phyloP scores from a whole-genome alignment of 139 green algal genomes.

The Ettlia oleoabundans region DNA sequence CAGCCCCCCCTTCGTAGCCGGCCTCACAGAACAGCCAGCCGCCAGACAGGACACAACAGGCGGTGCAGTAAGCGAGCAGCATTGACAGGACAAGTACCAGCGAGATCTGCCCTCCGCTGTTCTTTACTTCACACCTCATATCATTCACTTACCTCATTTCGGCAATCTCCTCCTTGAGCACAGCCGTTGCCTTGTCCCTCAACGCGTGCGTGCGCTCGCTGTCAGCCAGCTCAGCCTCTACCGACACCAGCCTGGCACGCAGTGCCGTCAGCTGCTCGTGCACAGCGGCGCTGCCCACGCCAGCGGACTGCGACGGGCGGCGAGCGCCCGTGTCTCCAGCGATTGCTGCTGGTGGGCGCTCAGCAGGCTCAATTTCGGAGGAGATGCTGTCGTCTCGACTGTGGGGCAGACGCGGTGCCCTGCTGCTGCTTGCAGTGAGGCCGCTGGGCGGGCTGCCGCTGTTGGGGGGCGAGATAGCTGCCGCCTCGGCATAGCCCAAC shows the following conservation, averaged over 20 bases:
- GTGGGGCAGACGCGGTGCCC: no score
- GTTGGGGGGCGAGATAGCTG: background rate
- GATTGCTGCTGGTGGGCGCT: background rate
- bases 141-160: slow-evolving; percentile 39
- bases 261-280: background rate
- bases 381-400: slow-evolving; percentile 14
- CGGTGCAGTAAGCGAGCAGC: no score
- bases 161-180: slow-evolving; percentile 64
- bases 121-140: background rate
- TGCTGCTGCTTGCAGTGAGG: no score
- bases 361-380: slow-evolving; percentile 31
- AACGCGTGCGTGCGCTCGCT: slow-evolving; percentile 58
- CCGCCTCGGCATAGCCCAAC: slow-evolving; percentile 25
- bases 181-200: slow-evolving; percentile 49
- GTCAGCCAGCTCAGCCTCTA: slow-evolving; percentile 25
- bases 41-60: no score
- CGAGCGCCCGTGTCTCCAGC: no score
- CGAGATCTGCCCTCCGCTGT: background rate
- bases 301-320: no score
- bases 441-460: slow-evolving; percentile 10
- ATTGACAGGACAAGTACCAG: no score
- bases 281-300: background rate
- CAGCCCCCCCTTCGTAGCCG: no score
- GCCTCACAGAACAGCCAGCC: no score
- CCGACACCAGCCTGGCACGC: background rate